Evolutionary conservation across 23 red algal species (phyloP).

Genomic region (Gracilariopsis chorda): DNA sequence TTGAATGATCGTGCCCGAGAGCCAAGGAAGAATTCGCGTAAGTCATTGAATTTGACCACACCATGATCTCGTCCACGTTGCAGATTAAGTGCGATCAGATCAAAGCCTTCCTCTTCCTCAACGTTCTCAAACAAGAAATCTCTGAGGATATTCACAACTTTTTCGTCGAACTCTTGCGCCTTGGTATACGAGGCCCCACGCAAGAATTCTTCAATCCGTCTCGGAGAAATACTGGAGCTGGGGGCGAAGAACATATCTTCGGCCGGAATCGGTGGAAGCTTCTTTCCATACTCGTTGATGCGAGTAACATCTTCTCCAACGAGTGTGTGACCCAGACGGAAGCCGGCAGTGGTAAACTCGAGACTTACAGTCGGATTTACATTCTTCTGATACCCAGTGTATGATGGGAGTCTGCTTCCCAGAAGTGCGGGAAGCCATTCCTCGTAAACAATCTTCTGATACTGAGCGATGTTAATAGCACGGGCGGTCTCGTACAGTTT

Average conservation of each 20-base stretch:
- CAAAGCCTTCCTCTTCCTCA: slow-evolving; percentile 20
- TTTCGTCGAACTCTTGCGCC: slow-evolving; percentile 58
- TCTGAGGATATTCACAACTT: slow-evolving; percentile 16
- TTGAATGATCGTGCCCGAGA: not conserved
- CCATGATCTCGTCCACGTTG: slow-evolving; percentile 70
- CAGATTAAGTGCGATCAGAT: slow-evolving; percentile 67
- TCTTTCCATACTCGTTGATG: not conserved
- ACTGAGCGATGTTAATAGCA: slow-evolving; percentile 49
- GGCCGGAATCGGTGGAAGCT: not conserved
- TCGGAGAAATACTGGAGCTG: not conserved
- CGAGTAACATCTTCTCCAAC: slow-evolving; percentile 37
- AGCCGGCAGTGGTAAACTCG: slow-evolving; percentile 64
- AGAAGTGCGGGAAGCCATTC: slow-evolving; percentile 48
- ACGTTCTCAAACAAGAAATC: slow-evolving; percentile 57
- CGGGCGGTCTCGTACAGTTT: slow-evolving; percentile 53
- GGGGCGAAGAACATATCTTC: slow-evolving; percentile 37
- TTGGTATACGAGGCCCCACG: slow-evolving; percentile 16
- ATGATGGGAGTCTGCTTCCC: slow-evolving; percentile 4
- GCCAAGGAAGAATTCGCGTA: slow-evolving; percentile 38
- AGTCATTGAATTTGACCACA: slow-evolving; percentile 39
- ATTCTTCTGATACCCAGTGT: slow-evolving; percentile 30
- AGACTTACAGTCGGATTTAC: slow-evolving; percentile 38
- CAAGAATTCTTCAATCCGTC: slow-evolving; percentile 28
- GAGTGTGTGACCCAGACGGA: slow-evolving; percentile 69
- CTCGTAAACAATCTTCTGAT: slow-evolving; percentile 60